Evolutionary conservation across 225 moss, liverwort and hornwort species (phyloP).

Genomic region (Climacium dendroides): DNA sequence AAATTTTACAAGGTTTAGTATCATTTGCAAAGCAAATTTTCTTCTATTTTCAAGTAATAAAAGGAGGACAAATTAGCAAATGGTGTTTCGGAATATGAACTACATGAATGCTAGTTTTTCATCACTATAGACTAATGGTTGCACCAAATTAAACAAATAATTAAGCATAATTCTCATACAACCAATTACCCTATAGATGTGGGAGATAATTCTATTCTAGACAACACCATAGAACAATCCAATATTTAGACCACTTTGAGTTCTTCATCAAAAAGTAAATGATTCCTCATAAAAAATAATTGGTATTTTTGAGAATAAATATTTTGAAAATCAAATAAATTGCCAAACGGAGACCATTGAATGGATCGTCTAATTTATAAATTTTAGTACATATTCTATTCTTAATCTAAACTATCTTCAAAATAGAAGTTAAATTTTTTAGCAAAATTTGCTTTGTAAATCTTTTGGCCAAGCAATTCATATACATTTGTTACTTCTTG

Average conservation of each 20-base stretch:
- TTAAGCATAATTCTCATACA: background rate
- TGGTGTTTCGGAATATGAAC: background rate
- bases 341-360: background rate
- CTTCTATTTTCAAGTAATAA: background rate
- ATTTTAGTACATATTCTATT: background rate
- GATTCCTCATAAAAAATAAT: background rate
- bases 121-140: background rate
- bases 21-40: background rate
- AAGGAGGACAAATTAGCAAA: background rate
- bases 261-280: background rate
- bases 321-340: background rate
- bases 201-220: background rate
- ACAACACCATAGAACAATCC: background rate
- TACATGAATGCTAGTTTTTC: background rate
- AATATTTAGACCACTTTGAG: background rate
- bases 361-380: background rate
- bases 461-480: too few relatives aligned
- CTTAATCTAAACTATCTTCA: background rate
- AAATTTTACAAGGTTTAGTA: background rate
- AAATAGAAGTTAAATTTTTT: background rate
- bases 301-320: too few relatives aligned
- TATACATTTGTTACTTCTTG: too few relatives aligned
- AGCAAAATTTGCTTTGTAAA: background rate
- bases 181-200: background rate
- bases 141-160: background rate